Evolutionary conservation across 2,329 filamentous ascomycete species (phyloP).

Genomic region (Emergomyces pasteurianus): DNA sequence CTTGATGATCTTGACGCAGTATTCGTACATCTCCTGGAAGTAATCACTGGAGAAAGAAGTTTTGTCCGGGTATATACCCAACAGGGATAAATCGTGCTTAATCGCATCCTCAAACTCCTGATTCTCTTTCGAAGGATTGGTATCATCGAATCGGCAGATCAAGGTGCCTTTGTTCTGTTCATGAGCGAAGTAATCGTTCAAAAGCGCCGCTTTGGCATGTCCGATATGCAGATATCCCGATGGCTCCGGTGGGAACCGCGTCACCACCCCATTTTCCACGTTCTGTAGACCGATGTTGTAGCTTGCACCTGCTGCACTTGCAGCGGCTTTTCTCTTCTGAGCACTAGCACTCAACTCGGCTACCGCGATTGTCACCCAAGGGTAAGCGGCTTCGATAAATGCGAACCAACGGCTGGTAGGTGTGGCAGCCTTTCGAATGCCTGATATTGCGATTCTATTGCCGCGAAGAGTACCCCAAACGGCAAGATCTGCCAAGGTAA

Average conservation of each 20-base stretch:
- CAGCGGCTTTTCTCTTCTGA: slow-evolving; percentile 13
- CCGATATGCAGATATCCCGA: slow-evolving; percentile 40
- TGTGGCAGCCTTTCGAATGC: slow-evolving; percentile 7
- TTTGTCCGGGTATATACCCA: slow-evolving; percentile 82
- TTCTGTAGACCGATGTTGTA: slow-evolving; percentile 21
- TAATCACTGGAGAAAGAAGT: slow-evolving; percentile 90
- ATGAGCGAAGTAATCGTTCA: slow-evolving; percentile 96
- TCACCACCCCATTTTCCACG: slow-evolving; percentile 21
- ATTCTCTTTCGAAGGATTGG: slow-evolving; percentile 95
- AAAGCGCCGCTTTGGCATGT: slow-evolving; percentile 82
- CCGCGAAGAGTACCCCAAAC: slow-evolving; percentile 14
- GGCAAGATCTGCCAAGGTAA: slow-evolving; percentile 13
- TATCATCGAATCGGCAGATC: slow-evolving; percentile 89
- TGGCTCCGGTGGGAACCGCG: slow-evolving; percentile 25
- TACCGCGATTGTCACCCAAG: slow-evolving; percentile 12
- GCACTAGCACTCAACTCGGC: slow-evolving; percentile 11
- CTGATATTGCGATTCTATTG: slow-evolving; percentile 11
- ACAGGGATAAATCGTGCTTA: slow-evolving; percentile 75
- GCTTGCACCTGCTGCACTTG: slow-evolving; percentile 14
- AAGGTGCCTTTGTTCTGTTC: slow-evolving; percentile 85
- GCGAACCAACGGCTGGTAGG: slow-evolving; percentile 12
- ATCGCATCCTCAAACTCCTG: slow-evolving; percentile 93
- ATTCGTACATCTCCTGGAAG: slow-evolving; percentile 83
- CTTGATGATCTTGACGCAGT: slow-evolving; percentile 72
- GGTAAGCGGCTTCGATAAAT: slow-evolving; percentile 15